phyloP scores from a whole-genome alignment of 2,329 filamentous ascomycete species.

The Mariannaea sp. region DNA sequence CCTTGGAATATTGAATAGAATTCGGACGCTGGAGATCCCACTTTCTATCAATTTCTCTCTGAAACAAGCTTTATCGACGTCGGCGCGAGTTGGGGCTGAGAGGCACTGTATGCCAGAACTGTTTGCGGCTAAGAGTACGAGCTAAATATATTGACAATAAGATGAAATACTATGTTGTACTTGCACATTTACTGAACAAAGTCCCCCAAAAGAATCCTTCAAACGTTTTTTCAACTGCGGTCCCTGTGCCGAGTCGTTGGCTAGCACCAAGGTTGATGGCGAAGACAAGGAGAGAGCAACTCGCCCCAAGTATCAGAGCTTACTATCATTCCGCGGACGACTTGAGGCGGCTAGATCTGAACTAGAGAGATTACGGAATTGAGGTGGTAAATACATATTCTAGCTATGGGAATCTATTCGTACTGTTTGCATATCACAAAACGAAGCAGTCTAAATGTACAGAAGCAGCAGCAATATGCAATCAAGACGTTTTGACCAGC shows the following conservation, averaged over 20 bases:
- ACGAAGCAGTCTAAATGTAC: no score
- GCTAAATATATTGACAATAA: slow-evolving; percentile 20
- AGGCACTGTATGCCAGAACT: slow-evolving; percentile 45
- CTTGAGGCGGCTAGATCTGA: no score
- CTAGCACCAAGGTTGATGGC: slow-evolving; percentile 7
- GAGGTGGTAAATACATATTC: no score
- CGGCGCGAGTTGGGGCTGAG: slow-evolving; percentile 39
- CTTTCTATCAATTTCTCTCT: slow-evolving; percentile 23
- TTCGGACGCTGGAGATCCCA: slow-evolving; percentile 24
- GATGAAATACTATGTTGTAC: slow-evolving; percentile 12
- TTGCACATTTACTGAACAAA: neutral
- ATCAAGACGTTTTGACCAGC: no score
- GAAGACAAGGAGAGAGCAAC: neutral
- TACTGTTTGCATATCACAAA: no score
- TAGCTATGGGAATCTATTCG: no score
- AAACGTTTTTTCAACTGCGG: neutral
- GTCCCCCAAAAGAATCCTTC: slow-evolving; percentile 10
- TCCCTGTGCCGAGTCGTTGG: neutral
- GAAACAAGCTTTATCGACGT: slow-evolving; percentile 34
- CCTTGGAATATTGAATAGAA: slow-evolving; percentile 7
- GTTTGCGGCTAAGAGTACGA: slow-evolving; percentile 25
- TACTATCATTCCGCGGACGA: slow-evolving; percentile 1
- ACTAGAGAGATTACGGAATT: no score
- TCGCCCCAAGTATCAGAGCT: slow-evolving; percentile 1
- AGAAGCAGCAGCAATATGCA: no score